Conservation (phyloP, 1,284 basidiomycete genomes). For the Paramarasmius palmivorus region DNA sequence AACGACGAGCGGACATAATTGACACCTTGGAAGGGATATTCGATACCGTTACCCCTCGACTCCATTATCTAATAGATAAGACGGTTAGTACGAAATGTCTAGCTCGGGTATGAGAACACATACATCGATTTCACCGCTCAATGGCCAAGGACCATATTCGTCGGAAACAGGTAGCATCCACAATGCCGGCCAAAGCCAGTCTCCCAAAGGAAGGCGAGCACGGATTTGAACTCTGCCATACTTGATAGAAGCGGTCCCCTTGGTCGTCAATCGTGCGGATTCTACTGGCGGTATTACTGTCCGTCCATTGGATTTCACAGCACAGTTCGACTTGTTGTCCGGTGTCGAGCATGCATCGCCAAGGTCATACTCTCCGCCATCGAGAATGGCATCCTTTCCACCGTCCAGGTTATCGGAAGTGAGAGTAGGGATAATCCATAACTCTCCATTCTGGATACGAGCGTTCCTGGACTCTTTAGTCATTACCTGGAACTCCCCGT, state of each 20-base stretch:
- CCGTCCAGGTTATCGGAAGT: conserved; percentile 62
- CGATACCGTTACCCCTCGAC: conserved; percentile 61
- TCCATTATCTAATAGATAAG: conserved; percentile 52
- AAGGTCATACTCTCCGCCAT: conserved; percentile 20
- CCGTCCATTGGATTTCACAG: conserved; percentile 31
- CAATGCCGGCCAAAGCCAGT: conserved; percentile 70
- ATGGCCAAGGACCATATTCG: conserved; percentile 75
- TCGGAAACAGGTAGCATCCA: conserved; percentile 78
- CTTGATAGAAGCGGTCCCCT: conserved; percentile 62
- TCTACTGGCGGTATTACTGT: conserved; percentile 76
- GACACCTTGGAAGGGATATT: conserved; percentile 61
- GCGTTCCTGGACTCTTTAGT: conserved; percentile 71
- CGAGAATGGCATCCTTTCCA: conserved; percentile 32
- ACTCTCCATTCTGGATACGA: conserved; percentile 65
- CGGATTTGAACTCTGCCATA: conserved; percentile 80
- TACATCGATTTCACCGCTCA: conserved; percentile 68
- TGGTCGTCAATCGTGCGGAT: conserved; percentile 74
- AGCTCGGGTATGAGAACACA: conserved; percentile 7
- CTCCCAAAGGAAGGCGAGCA: conserved; percentile 67
- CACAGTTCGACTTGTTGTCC: conserved; percentile 32
- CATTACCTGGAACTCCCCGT: conserved; percentile 82
- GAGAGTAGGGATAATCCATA: conserved; percentile 81
- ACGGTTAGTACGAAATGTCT: neutral
- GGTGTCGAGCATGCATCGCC: conserved; percentile 11
- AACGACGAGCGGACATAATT: conserved; percentile 71